These are phyloP conservation scores for Carallia pectinifolia DNA, from an alignment of 345 rosid species.

Conservation along the genomic window DNA sequence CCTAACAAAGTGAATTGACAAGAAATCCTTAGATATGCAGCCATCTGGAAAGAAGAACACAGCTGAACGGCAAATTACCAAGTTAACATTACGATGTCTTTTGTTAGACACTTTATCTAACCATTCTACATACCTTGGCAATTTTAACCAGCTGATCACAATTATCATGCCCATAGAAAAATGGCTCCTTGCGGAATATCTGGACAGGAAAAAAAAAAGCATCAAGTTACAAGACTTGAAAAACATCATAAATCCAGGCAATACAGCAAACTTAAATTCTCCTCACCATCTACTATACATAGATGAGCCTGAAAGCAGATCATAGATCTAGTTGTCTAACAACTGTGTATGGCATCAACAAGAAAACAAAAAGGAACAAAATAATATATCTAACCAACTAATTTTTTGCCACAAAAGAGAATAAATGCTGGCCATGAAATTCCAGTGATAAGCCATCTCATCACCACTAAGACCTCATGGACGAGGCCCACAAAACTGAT, in stretches of 20 bases:
- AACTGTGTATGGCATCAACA: background rate
- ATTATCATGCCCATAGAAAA: conserved; percentile 98
- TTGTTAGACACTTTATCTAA: conserved; percentile 5
- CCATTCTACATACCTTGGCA: conserved; percentile 66
- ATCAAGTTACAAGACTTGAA: conserved; percentile 8
- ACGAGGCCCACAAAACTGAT: too few species aligned
- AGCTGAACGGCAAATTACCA: background rate
- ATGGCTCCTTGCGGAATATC: conserved; percentile 98
- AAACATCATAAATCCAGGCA: conserved; percentile 18
- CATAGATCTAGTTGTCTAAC: conserved; percentile 19
- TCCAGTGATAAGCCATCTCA: too few species aligned
- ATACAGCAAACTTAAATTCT: conserved; percentile 24
- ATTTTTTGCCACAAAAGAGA: too few species aligned
- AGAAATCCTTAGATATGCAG: background rate
- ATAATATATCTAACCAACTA: too few species aligned
- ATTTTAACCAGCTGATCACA: conserved; percentile 96
- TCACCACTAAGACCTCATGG: too few species aligned
- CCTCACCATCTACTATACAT: conserved; percentile 24
- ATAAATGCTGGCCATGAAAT: too few species aligned
- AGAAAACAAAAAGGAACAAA: too few species aligned
- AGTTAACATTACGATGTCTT: background rate
- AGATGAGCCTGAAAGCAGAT: conserved; percentile 34
- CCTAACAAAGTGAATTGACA: background rate
- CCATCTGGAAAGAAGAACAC: background rate
- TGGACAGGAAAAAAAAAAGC: conserved; percentile 43